A percentile compares a stretch with the other conserved stretches of the same genome.
phyloP scores from a whole-genome alignment of 306 rosid species.

The Prinsepia uniflora region DNA sequence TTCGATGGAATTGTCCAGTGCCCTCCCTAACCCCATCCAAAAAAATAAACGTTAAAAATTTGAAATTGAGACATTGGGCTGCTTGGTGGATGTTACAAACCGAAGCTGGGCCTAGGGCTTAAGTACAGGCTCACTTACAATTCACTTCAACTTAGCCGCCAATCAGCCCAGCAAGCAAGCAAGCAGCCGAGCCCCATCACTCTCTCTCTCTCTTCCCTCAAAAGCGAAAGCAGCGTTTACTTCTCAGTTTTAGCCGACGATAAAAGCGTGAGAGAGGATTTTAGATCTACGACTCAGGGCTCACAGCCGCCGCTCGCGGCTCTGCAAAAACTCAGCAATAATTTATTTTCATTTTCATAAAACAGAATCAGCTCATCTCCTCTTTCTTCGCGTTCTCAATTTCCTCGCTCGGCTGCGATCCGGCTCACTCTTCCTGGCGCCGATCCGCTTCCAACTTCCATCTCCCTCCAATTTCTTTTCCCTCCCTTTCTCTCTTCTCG shows the following conservation, averaged over 20 bases:
- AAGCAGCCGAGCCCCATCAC: slow-evolving; percentile 6
- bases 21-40: too few species aligned
- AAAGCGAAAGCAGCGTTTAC: slow-evolving; percentile 5
- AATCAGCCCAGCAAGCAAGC: not conserved
- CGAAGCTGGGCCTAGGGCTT: slow-evolving; percentile 14
- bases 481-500: not conserved
- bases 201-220: not conserved
- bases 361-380: not conserved
- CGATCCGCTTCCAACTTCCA: slow-evolving; percentile 23
- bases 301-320: slow-evolving; percentile 51
- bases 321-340: slow-evolving; percentile 23
- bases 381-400: slow-evolving; percentile 17
- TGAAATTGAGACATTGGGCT: not conserved
- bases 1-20: too few species aligned
- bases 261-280: not conserved
- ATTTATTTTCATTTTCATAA: too few species aligned
- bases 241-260: not conserved
- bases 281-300: slow-evolving; percentile 19
- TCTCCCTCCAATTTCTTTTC: slow-evolving; percentile 19
- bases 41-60: slow-evolving; percentile 5
- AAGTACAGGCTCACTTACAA: not conserved
- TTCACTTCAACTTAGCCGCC: not conserved
- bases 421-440: slow-evolving; percentile 41
- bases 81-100: not conserved
- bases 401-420: slow-evolving; percentile 41